These are phyloP conservation scores for Bipolaris bicolor DNA, from an alignment of 2,329 filamentous ascomycete species.

Conservation along the genomic window DNA sequence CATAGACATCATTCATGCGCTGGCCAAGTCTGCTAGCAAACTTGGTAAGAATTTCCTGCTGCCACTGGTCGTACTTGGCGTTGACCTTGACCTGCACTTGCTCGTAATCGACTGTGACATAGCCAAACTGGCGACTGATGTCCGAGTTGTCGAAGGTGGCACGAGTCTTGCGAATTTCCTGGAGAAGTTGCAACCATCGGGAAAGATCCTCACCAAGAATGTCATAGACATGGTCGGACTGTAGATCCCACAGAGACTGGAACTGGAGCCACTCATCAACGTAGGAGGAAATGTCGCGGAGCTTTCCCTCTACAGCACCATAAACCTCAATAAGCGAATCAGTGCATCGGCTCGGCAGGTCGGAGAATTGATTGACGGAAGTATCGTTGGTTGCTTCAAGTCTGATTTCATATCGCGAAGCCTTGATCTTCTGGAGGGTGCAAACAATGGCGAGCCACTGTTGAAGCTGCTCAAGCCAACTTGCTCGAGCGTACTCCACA, in stretches of 20 bases:
- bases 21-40: conserved; percentile 88
- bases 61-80: conserved; percentile 99
- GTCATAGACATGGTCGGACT: conserved; percentile 94
- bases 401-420: conserved; percentile 91
- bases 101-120: conserved; percentile 95
- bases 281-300: conserved; percentile 79
- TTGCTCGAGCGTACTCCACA: conserved; percentile 86
- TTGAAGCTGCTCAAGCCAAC: conserved; percentile 91
- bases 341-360: conserved; percentile 83
- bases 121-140: conserved; percentile 88
- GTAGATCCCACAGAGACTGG: conserved; percentile 96
- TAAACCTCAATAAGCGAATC: conserved; percentile 81
- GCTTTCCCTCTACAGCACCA: conserved; percentile 78
- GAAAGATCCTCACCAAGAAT: conserved; percentile 88
- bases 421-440: conserved; percentile 91
- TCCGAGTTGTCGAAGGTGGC: conserved; percentile 98
- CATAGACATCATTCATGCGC: conserved; percentile 89
- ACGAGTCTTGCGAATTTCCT: conserved; percentile 93
- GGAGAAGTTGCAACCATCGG: conserved; percentile 92
- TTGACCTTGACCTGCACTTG: conserved; percentile 99
- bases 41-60: conserved; percentile 93
- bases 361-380: conserved; percentile 73
- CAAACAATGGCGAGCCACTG: conserved; percentile 93
- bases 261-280: conserved; percentile 99
- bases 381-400: conserved; percentile 67